phyloP scores from a whole-genome alignment of 1,284 basidiomycete genomes.

The Fistulina hepatica region DNA sequence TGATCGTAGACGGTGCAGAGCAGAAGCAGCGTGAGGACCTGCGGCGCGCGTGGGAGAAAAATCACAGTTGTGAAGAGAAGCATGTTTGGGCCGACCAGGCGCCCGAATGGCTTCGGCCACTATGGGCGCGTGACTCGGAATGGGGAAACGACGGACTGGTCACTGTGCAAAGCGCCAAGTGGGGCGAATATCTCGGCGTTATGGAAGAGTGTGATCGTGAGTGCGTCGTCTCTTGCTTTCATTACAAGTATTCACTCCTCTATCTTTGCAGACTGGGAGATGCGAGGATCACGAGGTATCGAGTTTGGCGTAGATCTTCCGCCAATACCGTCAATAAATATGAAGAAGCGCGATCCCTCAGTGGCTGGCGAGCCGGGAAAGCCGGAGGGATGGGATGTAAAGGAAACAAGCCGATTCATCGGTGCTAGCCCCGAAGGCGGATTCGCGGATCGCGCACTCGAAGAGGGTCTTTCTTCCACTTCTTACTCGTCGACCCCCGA shows the following conservation, averaged over 20 bases:
- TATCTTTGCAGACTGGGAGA: constrained; percentile 66
- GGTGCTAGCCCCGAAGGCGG: constrained; percentile 46
- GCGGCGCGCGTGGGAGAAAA: constrained; percentile 22
- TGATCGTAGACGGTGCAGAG: constrained; percentile 80
- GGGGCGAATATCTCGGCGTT: constrained; percentile 89
- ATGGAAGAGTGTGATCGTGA: constrained; percentile 81
- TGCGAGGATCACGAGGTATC: constrained; percentile 71
- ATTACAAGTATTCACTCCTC: constrained; percentile 2
- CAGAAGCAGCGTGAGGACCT: constrained; percentile 36
- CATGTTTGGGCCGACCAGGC: constrained; percentile 12
- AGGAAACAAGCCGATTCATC: constrained; percentile 53
- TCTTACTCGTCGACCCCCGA: no score
- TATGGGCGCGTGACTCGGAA: constrained; percentile 40
- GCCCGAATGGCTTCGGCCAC: constrained; percentile 14
- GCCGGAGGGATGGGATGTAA: constrained; percentile 44
- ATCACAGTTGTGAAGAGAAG: constrained; percentile 16
- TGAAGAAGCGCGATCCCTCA: constrained; percentile 27
- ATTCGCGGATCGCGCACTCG: constrained; percentile 22
- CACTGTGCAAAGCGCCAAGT: constrained; percentile 77
- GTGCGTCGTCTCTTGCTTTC: constrained; percentile 13
- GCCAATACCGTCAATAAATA: constrained; percentile 35
- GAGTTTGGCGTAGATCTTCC: constrained; percentile 53
- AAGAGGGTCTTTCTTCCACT: no score
- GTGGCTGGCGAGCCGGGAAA: constrained; percentile 10
- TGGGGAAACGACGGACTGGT: constrained; percentile 97